Percentiles rank a stretch among this genome's conserved stretches.
Conservation (phyloP, 2,329 filamentous ascomycete species). For the Sporothrix brasiliensis region DNA sequence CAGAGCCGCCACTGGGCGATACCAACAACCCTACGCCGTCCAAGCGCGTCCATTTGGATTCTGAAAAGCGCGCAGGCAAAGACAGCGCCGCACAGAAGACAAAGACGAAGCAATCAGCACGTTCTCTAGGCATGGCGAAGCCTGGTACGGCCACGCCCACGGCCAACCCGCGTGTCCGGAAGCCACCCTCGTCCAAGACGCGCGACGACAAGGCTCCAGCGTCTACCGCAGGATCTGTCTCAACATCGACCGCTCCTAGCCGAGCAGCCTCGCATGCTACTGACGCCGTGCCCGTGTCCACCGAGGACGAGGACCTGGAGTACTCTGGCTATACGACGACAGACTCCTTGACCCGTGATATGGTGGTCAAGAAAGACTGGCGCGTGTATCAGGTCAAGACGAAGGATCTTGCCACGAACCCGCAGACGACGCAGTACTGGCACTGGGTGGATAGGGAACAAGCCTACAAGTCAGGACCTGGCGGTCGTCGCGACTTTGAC, state of each 20-base stretch:
- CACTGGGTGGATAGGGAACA: conserved; percentile 49
- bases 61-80: conserved; percentile 8
- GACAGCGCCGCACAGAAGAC: background rate
- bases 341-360: conserved; percentile 54
- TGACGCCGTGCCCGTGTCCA: background rate
- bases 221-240: background rate
- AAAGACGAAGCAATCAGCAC: background rate
- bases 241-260: conserved; percentile 7
- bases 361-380: conserved; percentile 54
- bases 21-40: conserved; percentile 23
- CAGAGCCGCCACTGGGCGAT: conserved; percentile 8
- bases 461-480: conserved; percentile 5
- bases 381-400: conserved; percentile 58
- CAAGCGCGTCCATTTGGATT: background rate
- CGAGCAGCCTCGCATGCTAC: background rate
- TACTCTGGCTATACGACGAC: conserved; percentile 55
- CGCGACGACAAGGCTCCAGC: conserved; percentile 4
- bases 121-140: background rate
- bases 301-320: conserved; percentile 46
- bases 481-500: conserved; percentile 40
- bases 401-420: conserved; percentile 50
- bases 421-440: conserved; percentile 59
- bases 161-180: conserved; percentile 2
- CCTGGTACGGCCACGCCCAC: background rate
- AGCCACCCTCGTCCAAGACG: background rate